Evolutionary conservation across 108 stramenopile species (phyloP).

Genomic region (Cyclostephanos tholiformis): DNA sequence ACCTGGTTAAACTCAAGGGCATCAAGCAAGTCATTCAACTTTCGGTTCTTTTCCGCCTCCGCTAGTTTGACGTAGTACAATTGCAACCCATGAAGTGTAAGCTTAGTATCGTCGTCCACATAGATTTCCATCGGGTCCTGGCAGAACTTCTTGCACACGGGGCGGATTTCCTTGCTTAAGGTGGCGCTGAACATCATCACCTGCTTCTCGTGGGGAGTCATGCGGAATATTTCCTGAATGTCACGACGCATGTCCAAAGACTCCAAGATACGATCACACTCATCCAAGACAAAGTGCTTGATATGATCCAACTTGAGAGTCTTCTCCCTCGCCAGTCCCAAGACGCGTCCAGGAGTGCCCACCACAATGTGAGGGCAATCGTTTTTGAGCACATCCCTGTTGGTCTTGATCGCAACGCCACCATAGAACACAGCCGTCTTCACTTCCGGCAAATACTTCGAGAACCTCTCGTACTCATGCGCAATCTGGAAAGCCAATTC

Average conservation of each 20-base stretch:
- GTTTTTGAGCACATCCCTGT: slow-evolving; percentile 91
- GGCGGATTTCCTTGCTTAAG: slow-evolving; percentile 96
- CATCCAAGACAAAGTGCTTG: slow-evolving; percentile 99
- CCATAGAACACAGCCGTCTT: slow-evolving; percentile 99
- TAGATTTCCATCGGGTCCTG: slow-evolving; percentile 99
- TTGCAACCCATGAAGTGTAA: slow-evolving; percentile 99
- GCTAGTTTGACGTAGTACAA: slow-evolving; percentile 97
- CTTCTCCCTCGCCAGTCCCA: slow-evolving; percentile 92
- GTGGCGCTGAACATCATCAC: slow-evolving; percentile 99
- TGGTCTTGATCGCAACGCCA: slow-evolving; percentile 89
- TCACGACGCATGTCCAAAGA: slow-evolving; percentile 97
- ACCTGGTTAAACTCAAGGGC: slow-evolving; percentile 99
- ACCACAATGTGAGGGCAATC: slow-evolving; percentile 97
- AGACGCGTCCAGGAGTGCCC: slow-evolving; percentile 96
- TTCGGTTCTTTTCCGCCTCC: slow-evolving; percentile 98
- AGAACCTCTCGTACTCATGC: slow-evolving; percentile 98
- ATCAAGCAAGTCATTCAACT: slow-evolving; percentile 98
- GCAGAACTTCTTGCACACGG: slow-evolving; percentile 99
- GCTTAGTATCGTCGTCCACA: slow-evolving; percentile 99
- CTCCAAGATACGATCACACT: slow-evolving; percentile 98
- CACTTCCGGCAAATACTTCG: slow-evolving; percentile 97
- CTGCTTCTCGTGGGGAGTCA: slow-evolving; percentile 99
- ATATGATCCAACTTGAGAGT: slow-evolving; percentile 91
- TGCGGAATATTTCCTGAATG: slow-evolving; percentile 98
- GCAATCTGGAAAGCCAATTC: slow-evolving; percentile 99